Evolutionary conservation across 2,329 filamentous ascomycete genomes (phyloP).

Genomic region (Zalaria obscura): DNA sequence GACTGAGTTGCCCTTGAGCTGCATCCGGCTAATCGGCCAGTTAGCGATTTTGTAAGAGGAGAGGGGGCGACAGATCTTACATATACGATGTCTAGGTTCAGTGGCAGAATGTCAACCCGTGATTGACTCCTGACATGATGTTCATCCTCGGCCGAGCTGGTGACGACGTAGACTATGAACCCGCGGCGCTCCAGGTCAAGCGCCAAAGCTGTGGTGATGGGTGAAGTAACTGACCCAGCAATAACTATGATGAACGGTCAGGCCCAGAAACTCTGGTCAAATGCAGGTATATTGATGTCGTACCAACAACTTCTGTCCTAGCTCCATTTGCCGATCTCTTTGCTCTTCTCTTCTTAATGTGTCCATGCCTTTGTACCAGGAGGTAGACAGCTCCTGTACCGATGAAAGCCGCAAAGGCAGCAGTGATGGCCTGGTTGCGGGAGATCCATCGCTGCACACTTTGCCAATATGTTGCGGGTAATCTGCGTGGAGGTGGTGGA

Average conservation of each 20-base stretch:
- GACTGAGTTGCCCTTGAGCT: slow-evolving; percentile 54
- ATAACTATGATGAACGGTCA: slow-evolving; percentile 43
- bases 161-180: slow-evolving; percentile 86
- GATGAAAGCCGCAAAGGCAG: slow-evolving; percentile 55
- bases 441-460: slow-evolving; percentile 56
- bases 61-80: slow-evolving; percentile 31
- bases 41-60: slow-evolving; percentile 1
- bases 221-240: slow-evolving; percentile 73
- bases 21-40: slow-evolving; percentile 44
- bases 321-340: slow-evolving; percentile 70
- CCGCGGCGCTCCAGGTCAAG: slow-evolving; percentile 81
- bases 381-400: slow-evolving; percentile 45
- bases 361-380: slow-evolving; percentile 46
- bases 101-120: slow-evolving; percentile 66
- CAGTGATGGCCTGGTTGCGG: slow-evolving; percentile 58
- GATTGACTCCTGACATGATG: slow-evolving; percentile 59
- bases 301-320: slow-evolving; percentile 64
- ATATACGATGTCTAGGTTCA: slow-evolving; percentile 73
- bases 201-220: slow-evolving; percentile 69
- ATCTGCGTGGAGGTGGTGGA: slow-evolving; percentile 27
- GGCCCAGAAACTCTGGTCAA: not conserved
- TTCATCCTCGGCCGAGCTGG: slow-evolving; percentile 75
- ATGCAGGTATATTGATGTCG: slow-evolving; percentile 8
- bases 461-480: slow-evolving; percentile 34
- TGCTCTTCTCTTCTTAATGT: slow-evolving; percentile 55